Conservation (phyloP, 148 eudicot species). For the Polygonum maritimum region DNA sequence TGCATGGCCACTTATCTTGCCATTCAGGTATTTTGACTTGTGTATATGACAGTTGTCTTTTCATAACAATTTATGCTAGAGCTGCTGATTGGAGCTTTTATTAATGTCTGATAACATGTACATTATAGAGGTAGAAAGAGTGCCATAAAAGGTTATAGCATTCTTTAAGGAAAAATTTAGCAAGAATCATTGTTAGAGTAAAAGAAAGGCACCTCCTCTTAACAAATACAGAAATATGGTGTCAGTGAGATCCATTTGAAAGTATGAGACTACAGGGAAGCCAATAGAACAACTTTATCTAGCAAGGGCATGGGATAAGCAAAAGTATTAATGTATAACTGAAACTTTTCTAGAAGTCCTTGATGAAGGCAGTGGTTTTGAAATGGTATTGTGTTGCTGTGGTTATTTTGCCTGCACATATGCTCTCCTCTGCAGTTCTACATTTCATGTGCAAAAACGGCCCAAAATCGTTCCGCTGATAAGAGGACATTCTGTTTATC, state of each 20-base stretch:
- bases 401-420: background rate
- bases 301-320: background rate
- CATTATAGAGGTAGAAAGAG: background rate
- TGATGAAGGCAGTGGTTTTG: background rate
- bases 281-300: background rate
- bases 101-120: background rate
- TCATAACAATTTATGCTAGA: background rate
- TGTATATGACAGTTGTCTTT: background rate
- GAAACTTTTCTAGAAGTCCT: background rate
- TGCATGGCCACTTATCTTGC: constrained; percentile 93
- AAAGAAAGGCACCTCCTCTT: background rate
- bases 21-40: constrained; percentile 52
- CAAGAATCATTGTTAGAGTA: background rate
- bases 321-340: background rate
- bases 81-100: background rate
- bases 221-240: background rate
- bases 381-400: background rate
- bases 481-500: background rate
- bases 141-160: background rate
- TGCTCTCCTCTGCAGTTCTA: background rate
- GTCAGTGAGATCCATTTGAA: background rate
- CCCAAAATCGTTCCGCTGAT: background rate
- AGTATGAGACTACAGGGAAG: background rate
- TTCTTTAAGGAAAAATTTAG: background rate
- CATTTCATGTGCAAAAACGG: background rate